Base-by-base conservation (phyloP, 2,329 filamentous ascomycete genomes). In the Rhinocladiella mackenziei region DNA sequence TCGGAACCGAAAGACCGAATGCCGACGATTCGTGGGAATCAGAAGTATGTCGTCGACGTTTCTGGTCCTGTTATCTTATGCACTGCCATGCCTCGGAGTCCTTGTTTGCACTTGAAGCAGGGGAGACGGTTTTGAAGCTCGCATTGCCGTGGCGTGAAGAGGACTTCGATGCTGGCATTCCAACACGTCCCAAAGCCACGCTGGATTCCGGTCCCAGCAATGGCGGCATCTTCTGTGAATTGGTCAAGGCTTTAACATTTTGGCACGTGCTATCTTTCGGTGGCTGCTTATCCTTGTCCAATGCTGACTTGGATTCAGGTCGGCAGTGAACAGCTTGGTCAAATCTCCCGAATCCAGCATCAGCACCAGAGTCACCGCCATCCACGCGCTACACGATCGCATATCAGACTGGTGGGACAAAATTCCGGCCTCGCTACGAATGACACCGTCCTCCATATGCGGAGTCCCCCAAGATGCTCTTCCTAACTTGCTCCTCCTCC, bases 31-130 rank as follows among this genome's bases (percentile, higher is more conserved):
- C 37, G 9, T 35, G 34, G n/a, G 30, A 38, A 10, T 37, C 26
- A 5, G 45, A 49, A 33, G 18, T 45, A 13, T 23, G 39, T 9
- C 45, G 45, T 18, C 34, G 45, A 20, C 35, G 45, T 11, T 49
- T 49, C 25, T 49, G 45, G 45, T 40, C 45, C 25, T 49, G 41
- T 19, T 44, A 49, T 37, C 45, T 49, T 13, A 38, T 49, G 33
- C 36, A 49, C 26, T 40, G 39, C 10, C 39, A 43, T 35, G 33
- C 33, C 19, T 30, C 35, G 5, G 40, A 49, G 7, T 19, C 25
- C n/a, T 23, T 34, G 6, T 10, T 22, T 7, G n/a, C 30, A 5
- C 18, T 34, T 4, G 31, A 44, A 8, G 36, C 26, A 10, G 33
- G 35, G 15, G 15, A 22, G n/a, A n/a, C n/a, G n/a, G n/a, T n/a